phyloP scores from a whole-genome alignment of 768 basidiomycete species.

The Amanita pallidorosea region DNA sequence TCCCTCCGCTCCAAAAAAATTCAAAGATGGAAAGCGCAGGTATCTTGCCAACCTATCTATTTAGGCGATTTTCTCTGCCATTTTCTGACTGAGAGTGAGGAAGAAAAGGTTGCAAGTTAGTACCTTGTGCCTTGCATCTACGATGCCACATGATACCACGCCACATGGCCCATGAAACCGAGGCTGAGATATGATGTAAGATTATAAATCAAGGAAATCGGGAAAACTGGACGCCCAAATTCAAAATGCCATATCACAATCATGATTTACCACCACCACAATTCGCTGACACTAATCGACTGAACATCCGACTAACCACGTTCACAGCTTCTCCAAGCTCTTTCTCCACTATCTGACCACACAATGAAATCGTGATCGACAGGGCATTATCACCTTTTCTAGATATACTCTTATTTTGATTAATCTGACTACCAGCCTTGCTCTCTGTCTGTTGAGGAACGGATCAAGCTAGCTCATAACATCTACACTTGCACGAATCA shows the following conservation, averaged over 20 bases:
- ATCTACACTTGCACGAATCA: slow-evolving; percentile 66
- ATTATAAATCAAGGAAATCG: slow-evolving; percentile 14
- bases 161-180: not conserved
- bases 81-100: too few relatives aligned
- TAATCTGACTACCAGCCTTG: slow-evolving; percentile 32
- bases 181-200: slow-evolving; percentile 9
- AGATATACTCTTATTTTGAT: not conserved
- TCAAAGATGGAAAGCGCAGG: too few relatives aligned
- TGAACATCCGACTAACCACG: slow-evolving; percentile 72
- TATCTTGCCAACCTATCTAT: too few relatives aligned
- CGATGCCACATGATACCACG: slow-evolving; percentile 30
- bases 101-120: slow-evolving; percentile 33
- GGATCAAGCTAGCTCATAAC: slow-evolving; percentile 39
- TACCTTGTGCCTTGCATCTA: slow-evolving; percentile 56
- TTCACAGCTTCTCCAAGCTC: slow-evolving; percentile 74
- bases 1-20: too few relatives aligned
- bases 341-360: slow-evolving; percentile 58
- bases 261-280: not conserved
- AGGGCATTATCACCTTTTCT: slow-evolving; percentile 36
- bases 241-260: too few relatives aligned
- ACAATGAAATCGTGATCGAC: slow-evolving; percentile 56
- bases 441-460: slow-evolving; percentile 45
- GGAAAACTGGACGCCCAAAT: too few relatives aligned
- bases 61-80: too few relatives aligned
- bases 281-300: slow-evolving; percentile 16